Evolutionary conservation across 805 yeast species (phyloP), one percentile per base, ranked within the genome.

Genomic region (Zygosaccharomyces rouxii): DNA sequence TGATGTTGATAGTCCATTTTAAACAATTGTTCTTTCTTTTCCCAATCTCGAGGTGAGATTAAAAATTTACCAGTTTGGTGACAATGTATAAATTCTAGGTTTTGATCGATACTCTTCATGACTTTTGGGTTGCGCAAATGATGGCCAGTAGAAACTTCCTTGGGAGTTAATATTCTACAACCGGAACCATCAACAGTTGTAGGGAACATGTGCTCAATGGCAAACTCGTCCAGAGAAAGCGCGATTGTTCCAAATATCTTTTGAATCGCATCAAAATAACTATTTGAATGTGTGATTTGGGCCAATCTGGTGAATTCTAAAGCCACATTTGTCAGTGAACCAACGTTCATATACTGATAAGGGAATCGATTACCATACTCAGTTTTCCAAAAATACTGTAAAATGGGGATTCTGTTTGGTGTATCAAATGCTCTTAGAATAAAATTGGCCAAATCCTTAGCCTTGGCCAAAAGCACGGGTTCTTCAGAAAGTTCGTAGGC

Each of bases 351-450:
- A 21, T 56, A 52, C 46, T 54, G 63, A 13, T 72, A 63, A 0
- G 78, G 71, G 47, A 70, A 68, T 52, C 72, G 63, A 46, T 71
- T 72, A 9, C 58, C 58, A 5, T 63, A 57, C 16, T 58, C 58
- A 3, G 70, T 64, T 23, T 64, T 60, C 75, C 81, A 77, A 11
- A 68, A 63, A 54, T 69, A 78, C 46, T 67, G 70, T 18, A 76
- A 55, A 7, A 75, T 48, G 3, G 85, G 85, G 66, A 80, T 68
- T 38, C 76, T 67, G 53, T 79, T 78, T 13, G 83, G 83, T 0
- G 84, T 79, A 53, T 80, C 84, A 55, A 78, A 80, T 0, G 83
- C 74, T 19, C 78, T 76, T 55, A 80, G 55, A 29, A 79, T 59
- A 46, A 78, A 66, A 42, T 76, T 75, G 1, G 75, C 83, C 13